Base-by-base conservation (phyloP, 495 filamentous ascomycete genomes). In the Penicillium bovifimosum region DNA sequence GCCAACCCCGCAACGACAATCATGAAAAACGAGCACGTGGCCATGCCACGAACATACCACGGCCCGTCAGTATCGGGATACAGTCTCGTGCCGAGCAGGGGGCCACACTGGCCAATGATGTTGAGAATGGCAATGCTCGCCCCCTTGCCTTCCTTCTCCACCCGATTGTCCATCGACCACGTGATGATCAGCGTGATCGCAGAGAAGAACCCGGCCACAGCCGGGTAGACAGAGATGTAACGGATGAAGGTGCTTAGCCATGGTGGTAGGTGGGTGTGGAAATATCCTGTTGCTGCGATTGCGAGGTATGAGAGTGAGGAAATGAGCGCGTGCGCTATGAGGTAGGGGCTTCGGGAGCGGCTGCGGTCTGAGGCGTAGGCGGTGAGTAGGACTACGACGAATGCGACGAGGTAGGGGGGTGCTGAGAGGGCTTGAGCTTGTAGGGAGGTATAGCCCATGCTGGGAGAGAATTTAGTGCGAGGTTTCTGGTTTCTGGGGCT, bases 151-250 rank as follows among this genome's bases (percentile, higher is more conserved):
- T 77, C 74, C 10, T 82, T 76, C 13, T 73, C 76, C 41, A 67
- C 61, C 26, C 81, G 79, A 60, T 84, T 84, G 55, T 84, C 83
- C 67, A 85, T 74, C 14, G 78, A 81, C 81, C 81, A 84, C 36
- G 81, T 84, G 53, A 85, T 82, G 49, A 85, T 80, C 9, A 84
- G 62, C 0, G 82, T 82, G 52, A 84, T 76, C 9, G 75, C 75
- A 9, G 78, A 80, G 67, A 85, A 85, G 68, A 85, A 85, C 8
- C 82, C 82, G 2, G 73, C 64, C 9, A 68, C 68, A 8, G 81
- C 80, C 1, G 80, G 81, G 62, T 79, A 85, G 48, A 84, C 68
- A 59, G 71, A 76, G 39, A 75, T 49, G 51, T 85, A 85, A 11
- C 82, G 75, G 55, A 77, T 72, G 45, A 63, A 53, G n/a, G 52